These are phyloP conservation scores for Eruca vesicaria DNA, from an alignment of 441 rosid species.

Conservation along the genomic window DNA sequence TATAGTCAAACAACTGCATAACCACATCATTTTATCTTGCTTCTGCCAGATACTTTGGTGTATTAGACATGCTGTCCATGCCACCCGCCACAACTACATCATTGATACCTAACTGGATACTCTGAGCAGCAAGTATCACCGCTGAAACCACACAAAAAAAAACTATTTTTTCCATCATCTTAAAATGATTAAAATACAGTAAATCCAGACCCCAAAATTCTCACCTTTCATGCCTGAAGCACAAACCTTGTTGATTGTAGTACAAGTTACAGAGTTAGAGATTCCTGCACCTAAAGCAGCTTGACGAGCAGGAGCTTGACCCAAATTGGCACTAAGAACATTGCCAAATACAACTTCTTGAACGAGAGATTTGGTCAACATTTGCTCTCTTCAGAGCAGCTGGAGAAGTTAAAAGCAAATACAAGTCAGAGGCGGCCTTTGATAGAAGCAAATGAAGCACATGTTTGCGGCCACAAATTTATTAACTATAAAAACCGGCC, in stretches of 20 bases:
- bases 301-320: conserved; percentile 98
- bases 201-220: neutral
- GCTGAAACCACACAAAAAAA: conserved; percentile 51
- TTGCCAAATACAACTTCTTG: conserved; percentile 95
- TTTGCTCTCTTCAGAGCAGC: conserved; percentile 91
- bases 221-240: conserved; percentile 98
- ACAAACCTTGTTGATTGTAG: conserved; percentile 96
- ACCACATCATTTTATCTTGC: conserved; percentile 58
- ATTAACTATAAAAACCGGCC: too few species aligned
- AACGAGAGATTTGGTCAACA: conserved; percentile 79
- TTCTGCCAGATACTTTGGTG: conserved; percentile 84
- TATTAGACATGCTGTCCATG: conserved; percentile 98
- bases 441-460: too few species aligned
- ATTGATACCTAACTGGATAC: conserved; percentile 90
- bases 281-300: conserved; percentile 97
- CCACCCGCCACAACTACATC: conserved; percentile 97
- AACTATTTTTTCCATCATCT: neutral
- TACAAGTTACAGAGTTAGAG: conserved; percentile 80
- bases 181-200: neutral
- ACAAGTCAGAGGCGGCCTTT: conserved; percentile 9
- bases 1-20: neutral
- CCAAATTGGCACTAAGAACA: conserved; percentile 94
- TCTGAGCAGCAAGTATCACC: conserved; percentile 89
- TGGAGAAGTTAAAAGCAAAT: conserved; percentile 30
- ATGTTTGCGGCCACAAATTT: too few species aligned